Evolutionary conservation across 2,329 filamentous ascomycete species (phyloP).

Genomic region (Aspergillus vadensis): DNA sequence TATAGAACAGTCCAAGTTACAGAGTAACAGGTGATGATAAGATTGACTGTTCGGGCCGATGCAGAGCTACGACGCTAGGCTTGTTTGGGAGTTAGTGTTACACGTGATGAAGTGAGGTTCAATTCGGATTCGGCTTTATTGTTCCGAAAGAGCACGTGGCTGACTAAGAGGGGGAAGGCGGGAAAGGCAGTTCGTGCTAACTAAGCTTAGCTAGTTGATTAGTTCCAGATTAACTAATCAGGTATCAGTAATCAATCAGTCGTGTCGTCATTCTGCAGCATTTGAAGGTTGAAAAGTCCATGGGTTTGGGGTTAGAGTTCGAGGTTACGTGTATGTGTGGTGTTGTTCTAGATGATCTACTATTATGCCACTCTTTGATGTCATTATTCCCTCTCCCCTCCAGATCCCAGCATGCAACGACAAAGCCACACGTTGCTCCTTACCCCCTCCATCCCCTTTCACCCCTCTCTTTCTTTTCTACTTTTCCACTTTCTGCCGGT

Average conservation of each 20-base stretch:
- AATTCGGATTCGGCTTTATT: too few species aligned
- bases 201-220: too few species aligned
- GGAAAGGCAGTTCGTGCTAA: too few species aligned
- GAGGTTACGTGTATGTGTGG: too few species aligned
- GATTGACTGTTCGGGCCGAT: background rate
- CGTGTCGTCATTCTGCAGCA: constrained; percentile 3
- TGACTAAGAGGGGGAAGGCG: background rate
- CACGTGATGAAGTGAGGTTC: background rate
- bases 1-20: too few species aligned
- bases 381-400: background rate
- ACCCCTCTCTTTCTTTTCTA: background rate
- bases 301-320: too few species aligned
- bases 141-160: background rate
- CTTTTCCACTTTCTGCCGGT: background rate
- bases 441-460: background rate
- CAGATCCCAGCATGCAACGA: background rate
- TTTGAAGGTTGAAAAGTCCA: too few species aligned
- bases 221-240: too few species aligned
- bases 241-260: background rate
- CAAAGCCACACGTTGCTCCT: background rate
- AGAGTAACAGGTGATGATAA: background rate
- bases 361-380: background rate
- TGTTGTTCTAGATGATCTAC: background rate
- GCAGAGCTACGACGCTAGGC: background rate
- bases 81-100: too few species aligned